phyloP scores from a whole-genome alignment of 2,329 filamentous ascomycete genomes.

The Tolypocladium nubicola region DNA sequence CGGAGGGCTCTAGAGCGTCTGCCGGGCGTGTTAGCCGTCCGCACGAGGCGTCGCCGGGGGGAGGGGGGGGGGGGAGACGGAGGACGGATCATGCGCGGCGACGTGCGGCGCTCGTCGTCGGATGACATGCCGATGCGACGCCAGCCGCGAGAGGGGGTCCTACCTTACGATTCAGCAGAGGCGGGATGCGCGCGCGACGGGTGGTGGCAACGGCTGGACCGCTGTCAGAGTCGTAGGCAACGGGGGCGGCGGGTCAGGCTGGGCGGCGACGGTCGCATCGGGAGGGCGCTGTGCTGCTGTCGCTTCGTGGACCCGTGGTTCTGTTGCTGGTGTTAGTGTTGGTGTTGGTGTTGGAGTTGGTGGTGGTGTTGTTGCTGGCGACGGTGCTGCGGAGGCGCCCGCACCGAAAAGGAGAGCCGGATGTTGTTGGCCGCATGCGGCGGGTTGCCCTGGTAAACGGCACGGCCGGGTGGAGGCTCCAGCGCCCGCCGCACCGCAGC shows the following conservation, averaged over 20 bases:
- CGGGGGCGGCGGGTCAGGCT: background rate
- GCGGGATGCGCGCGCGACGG: background rate
- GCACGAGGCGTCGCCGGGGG: background rate
- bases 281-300: background rate
- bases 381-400: background rate
- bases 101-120: background rate
- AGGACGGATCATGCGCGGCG: background rate
- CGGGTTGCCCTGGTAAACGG: background rate
- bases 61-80: background rate
- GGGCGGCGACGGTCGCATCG: background rate
- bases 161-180: background rate
- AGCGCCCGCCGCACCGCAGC: background rate
- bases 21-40: background rate
- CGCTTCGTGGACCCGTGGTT: background rate
- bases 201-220: background rate
- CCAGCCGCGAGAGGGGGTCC: background rate
- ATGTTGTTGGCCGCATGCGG: background rate
- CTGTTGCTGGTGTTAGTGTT: too few relatives aligned
- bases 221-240: conserved; percentile 7
- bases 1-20: too few relatives aligned
- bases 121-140: background rate
- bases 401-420: background rate
- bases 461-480: background rate
- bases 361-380: background rate
- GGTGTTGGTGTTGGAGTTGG: background rate